These are phyloP conservation scores for Boletus pseudopeckii DNA, from an alignment of 768 basidiomycete species.

Conservation along the genomic window DNA sequence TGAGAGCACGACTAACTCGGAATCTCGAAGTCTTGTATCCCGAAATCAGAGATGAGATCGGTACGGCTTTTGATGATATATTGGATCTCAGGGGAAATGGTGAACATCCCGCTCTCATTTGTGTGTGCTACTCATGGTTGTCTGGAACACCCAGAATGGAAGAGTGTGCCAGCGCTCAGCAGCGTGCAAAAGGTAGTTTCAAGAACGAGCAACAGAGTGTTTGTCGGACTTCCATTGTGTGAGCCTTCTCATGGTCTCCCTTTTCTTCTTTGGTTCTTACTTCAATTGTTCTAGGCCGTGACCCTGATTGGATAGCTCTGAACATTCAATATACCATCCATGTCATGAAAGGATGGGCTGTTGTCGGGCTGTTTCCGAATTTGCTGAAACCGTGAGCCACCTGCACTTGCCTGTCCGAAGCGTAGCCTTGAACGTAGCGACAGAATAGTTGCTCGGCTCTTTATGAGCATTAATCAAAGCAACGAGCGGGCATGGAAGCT, in stretches of 20 bases:
- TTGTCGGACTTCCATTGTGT: constrained; percentile 52
- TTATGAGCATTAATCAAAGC: too few species aligned
- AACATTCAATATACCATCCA: too few species aligned
- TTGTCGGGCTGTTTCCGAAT: too few species aligned
- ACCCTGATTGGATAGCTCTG: too few species aligned
- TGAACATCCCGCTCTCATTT: neutral
- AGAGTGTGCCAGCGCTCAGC: constrained; percentile 24
- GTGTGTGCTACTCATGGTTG: neutral
- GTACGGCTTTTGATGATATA: constrained; percentile 35
- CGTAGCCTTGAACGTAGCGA: too few species aligned
- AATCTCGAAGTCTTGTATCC: constrained; percentile 38
- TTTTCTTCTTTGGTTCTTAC: too few species aligned
- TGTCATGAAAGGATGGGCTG: too few species aligned
- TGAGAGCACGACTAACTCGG: constrained; percentile 34
- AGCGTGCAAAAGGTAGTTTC: constrained; percentile 9
- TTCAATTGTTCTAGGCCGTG: too few species aligned
- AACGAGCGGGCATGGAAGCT: too few species aligned
- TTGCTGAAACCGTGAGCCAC: too few species aligned
- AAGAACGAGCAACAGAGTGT: constrained; percentile 42
- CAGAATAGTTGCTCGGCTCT: too few species aligned
- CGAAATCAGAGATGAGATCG: constrained; percentile 43
- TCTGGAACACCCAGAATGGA: constrained; percentile 39
- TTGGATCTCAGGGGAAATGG: constrained; percentile 25
- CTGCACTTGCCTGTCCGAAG: too few species aligned
- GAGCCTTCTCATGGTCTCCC: constrained; percentile 5